Conservation (phyloP, 164 flowering plant species). For the Hamamelis virginiana region DNA sequence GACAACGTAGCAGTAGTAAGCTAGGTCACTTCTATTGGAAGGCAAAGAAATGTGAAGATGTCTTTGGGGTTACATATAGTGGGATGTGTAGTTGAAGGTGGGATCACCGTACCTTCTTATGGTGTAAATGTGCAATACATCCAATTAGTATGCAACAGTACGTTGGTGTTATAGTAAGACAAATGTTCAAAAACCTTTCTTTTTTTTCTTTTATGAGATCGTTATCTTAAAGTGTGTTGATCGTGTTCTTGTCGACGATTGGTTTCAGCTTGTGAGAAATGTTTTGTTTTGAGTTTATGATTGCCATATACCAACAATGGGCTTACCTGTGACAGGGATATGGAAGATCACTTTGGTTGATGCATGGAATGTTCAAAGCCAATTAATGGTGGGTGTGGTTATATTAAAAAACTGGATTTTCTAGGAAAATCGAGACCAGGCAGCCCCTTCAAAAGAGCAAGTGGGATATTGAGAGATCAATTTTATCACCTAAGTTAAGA, state of each 20-base stretch:
- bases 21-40: too few species aligned
- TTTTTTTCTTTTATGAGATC: too few species aligned
- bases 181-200: not conserved
- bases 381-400: constrained; percentile 75
- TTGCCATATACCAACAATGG: not conserved
- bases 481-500: too few species aligned
- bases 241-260: not conserved
- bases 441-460: too few species aligned
- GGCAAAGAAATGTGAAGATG: not conserved
- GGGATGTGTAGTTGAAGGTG: not conserved
- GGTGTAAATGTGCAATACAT: not conserved
- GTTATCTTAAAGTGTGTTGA: too few species aligned
- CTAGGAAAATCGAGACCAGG: too few species aligned
- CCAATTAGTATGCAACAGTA: not conserved
- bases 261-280: not conserved
- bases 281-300: not conserved
- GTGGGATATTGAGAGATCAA: too few species aligned
- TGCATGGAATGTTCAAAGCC: constrained; percentile 75
- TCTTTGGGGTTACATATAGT: not conserved
- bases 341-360: constrained; percentile 71
- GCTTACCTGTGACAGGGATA: constrained; percentile 42
- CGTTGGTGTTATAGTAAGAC: not conserved
- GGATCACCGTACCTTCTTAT: too few species aligned
- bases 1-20: too few species aligned
- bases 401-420: constrained; percentile 61